phyloP scores from a whole-genome alignment of 371 early-diverging fungal species.

The Syncephalis plumigaleata region DNA sequence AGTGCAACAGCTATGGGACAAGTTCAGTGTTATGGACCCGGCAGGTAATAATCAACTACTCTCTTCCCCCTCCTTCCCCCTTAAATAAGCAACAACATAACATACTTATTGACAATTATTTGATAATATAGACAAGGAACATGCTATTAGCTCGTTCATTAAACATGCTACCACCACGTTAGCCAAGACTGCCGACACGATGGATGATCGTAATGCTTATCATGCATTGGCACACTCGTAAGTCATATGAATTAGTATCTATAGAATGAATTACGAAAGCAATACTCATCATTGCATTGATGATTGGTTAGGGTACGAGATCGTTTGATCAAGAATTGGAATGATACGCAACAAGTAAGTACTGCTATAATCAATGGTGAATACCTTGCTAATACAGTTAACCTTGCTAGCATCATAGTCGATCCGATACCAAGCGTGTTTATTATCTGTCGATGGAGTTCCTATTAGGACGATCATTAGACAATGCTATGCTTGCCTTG shows the following conservation, averaged over 20 bases:
- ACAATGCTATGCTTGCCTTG: conserved; percentile 76
- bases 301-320: conserved; percentile 76
- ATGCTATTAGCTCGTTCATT: conserved; percentile 16
- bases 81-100: too few species aligned
- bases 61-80: too few species aligned
- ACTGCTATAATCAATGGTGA: neutral
- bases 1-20: too few species aligned
- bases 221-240: conserved; percentile 61
- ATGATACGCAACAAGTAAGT: conserved; percentile 53
- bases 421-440: conserved; percentile 62
- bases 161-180: conserved; percentile 61
- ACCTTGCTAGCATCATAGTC: too few species aligned
- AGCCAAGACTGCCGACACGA: conserved; percentile 53
- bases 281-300: too few species aligned
- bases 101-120: too few species aligned
- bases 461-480: conserved; percentile 81
- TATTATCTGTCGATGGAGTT: conserved; percentile 92
- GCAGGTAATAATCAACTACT: too few species aligned
- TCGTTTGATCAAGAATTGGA: conserved; percentile 72
- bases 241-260: too few species aligned
- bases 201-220: conserved; percentile 68
- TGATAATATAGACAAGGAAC: too few species aligned
- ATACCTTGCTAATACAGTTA: conserved; percentile 1
- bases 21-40: too few species aligned
- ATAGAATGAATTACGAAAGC: too few species aligned